phyloP scores from a whole-genome alignment of 768 basidiomycete genomes.

The Podaxis carcinomalis region DNA sequence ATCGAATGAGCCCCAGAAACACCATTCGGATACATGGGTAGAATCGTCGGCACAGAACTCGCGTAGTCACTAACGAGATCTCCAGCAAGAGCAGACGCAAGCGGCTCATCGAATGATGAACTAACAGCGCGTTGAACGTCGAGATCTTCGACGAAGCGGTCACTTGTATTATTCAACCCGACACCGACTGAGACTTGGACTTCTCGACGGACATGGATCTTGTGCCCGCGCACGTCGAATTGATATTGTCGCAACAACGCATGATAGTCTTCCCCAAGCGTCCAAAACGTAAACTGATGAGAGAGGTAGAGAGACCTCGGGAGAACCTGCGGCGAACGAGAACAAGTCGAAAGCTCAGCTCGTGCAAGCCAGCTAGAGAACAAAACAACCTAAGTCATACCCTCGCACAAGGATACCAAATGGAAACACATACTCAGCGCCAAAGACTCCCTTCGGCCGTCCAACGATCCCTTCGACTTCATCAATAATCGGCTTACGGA shows the following conservation, averaged over 20 bases:
- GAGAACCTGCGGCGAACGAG: slow-evolving; percentile 51
- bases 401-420: slow-evolving; percentile 1
- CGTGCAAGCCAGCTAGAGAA: slow-evolving; percentile 60
- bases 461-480: not conserved
- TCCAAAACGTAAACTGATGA: slow-evolving; percentile 81
- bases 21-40: slow-evolving; percentile 86
- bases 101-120: slow-evolving; percentile 73
- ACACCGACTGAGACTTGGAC: slow-evolving; percentile 36
- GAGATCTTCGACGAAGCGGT: slow-evolving; percentile 53
- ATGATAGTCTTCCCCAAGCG: slow-evolving; percentile 74
- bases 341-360: slow-evolving; percentile 78
- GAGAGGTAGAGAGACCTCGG: slow-evolving; percentile 79
- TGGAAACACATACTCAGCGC: slow-evolving; percentile 31
- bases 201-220: slow-evolving; percentile 69
- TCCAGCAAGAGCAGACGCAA: slow-evolving; percentile 67
- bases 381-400: slow-evolving; percentile 11
- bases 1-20: slow-evolving; percentile 23
- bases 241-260: slow-evolving; percentile 66
- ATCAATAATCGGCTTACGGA: slow-evolving; percentile 33
- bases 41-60: slow-evolving; percentile 32
- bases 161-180: slow-evolving; percentile 18
- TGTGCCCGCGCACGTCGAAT: slow-evolving; percentile 49
- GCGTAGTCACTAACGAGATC: slow-evolving; percentile 48
- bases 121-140: slow-evolving; percentile 22
- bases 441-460: slow-evolving; percentile 7